These are phyloP conservation scores for Leonotis leonurus DNA, from an alignment of 257 asterid genomes.

Conservation along the genomic window DNA sequence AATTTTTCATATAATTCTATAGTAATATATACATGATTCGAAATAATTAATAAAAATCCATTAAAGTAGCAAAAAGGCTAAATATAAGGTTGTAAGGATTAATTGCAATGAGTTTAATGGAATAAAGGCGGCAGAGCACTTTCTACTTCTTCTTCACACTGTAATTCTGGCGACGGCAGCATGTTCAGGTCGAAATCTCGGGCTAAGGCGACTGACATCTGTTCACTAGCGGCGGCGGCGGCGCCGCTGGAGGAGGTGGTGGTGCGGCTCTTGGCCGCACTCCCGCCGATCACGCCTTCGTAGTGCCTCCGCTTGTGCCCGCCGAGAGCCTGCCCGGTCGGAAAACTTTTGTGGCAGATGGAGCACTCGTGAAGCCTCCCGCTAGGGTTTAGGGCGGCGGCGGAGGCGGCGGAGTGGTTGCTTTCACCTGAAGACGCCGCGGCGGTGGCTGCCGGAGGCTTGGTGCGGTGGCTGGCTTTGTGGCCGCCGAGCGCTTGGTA, in stretches of 20 bases:
- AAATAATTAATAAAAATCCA: not conserved
- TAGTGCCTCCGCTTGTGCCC: constrained; percentile 96
- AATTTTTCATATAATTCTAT: not conserved
- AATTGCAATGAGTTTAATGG: not conserved
- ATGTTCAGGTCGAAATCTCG: constrained; percentile 45
- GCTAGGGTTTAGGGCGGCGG: constrained; percentile 37
- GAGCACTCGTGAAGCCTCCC: constrained; percentile 72
- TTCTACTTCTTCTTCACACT: constrained; percentile 49
- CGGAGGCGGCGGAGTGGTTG: constrained; percentile 6
- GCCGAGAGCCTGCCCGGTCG: constrained; percentile 89
- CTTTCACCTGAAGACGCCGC: no score
- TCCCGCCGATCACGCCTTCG: constrained; percentile 59
- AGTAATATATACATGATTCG: constrained; percentile 16
- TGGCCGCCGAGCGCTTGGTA: constrained; percentile 96
- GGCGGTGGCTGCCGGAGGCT: constrained; percentile 8
- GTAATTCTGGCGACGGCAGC: constrained; percentile 40
- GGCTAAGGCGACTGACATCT: no score
- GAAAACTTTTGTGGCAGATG: constrained; percentile 52
- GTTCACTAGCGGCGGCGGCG: no score
- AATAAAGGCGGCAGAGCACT: constrained; percentile 40
- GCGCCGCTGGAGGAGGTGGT: constrained; percentile 36
- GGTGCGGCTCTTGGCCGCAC: constrained; percentile 27
- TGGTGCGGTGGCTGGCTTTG: constrained; percentile 84
- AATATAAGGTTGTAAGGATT: no score
- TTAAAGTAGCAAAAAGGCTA: no score